These are phyloP conservation scores for Litchi chinensis DNA, from an alignment of 345 rosid genomes.

Conservation along the genomic window DNA sequence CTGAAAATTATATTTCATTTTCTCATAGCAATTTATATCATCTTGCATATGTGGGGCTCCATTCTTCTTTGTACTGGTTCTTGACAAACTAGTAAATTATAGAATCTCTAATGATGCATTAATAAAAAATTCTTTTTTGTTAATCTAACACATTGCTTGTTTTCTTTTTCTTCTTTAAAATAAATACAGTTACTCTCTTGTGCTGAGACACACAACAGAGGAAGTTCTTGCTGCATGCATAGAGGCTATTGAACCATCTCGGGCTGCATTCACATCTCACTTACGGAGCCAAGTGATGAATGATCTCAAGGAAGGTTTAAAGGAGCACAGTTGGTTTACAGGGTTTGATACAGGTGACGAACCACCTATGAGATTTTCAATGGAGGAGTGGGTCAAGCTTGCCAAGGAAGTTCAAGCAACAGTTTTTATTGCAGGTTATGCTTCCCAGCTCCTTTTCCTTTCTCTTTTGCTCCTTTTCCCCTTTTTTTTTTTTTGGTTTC, in stretches of 20 bases:
- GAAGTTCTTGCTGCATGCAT: constrained; percentile 86
- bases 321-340: constrained; percentile 70
- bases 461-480: too few species aligned
- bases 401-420: constrained; percentile 74
- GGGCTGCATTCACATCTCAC: constrained; percentile 76
- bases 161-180: constrained; percentile 17
- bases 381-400: constrained; percentile 73
- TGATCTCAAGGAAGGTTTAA: constrained; percentile 71
- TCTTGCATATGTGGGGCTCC: not conserved
- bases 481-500: not conserved
- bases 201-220: constrained; percentile 94
- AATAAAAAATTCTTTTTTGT: not conserved
- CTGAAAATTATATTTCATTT: not conserved
- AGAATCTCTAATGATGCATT: not conserved
- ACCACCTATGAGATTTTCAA: constrained; percentile 53
- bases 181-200: constrained; percentile 78
- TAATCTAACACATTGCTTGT: not conserved
- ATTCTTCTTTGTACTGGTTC: not conserved
- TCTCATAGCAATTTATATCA: not conserved
- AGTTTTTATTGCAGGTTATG: constrained; percentile 85
- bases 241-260: constrained; percentile 84
- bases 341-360: constrained; percentile 85
- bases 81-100: not conserved
- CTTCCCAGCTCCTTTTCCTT: constrained; percentile 13
- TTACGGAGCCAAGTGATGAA: constrained; percentile 74